phyloP scores from a whole-genome alignment of 1,139 yeast species.

The Yamadazyma conglobata region DNA sequence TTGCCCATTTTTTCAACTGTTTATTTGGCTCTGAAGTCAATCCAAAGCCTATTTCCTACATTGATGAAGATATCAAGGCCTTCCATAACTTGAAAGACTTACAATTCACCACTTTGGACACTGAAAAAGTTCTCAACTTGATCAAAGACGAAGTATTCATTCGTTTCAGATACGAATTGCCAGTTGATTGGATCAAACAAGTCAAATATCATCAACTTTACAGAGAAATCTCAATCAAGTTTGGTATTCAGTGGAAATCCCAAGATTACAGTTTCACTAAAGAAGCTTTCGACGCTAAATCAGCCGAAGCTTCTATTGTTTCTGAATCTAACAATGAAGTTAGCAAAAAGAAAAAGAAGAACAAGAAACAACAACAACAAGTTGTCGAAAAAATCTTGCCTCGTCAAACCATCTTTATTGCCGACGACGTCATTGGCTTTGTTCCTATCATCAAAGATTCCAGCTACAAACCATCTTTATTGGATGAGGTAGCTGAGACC shows the following conservation, averaged over 20 bases:
- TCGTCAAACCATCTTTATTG: constrained; percentile 44
- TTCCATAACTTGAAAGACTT: constrained; percentile 45
- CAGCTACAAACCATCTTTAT: constrained; percentile 59
- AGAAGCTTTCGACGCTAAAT: constrained; percentile 39
- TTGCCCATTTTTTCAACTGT: constrained; percentile 72
- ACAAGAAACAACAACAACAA: constrained; percentile 28
- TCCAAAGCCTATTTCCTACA: constrained; percentile 36
- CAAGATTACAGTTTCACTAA: constrained; percentile 48
- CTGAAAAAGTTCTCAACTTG: constrained; percentile 39
- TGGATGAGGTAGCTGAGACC: constrained; percentile 76
- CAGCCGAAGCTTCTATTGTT: constrained; percentile 7
- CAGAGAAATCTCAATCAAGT: constrained; percentile 70
- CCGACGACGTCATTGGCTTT: constrained; percentile 64
- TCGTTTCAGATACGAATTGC: constrained; percentile 62
- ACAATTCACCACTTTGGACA: constrained; percentile 43
- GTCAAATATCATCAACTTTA: constrained; percentile 48
- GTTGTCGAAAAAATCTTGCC: constrained; percentile 20
- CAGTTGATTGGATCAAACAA: constrained; percentile 43
- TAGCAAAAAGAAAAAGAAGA: constrained; percentile 23
- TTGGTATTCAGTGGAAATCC: constrained; percentile 86
- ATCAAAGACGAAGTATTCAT: constrained; percentile 50
- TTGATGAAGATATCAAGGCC: constrained; percentile 40
- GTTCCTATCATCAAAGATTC: constrained; percentile 76
- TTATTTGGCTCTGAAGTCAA: constrained; percentile 54
- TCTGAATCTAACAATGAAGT: constrained; percentile 17